phyloP scores from a whole-genome alignment of 176 grass and related monocot genomes.

The Triticum monococcum region DNA sequence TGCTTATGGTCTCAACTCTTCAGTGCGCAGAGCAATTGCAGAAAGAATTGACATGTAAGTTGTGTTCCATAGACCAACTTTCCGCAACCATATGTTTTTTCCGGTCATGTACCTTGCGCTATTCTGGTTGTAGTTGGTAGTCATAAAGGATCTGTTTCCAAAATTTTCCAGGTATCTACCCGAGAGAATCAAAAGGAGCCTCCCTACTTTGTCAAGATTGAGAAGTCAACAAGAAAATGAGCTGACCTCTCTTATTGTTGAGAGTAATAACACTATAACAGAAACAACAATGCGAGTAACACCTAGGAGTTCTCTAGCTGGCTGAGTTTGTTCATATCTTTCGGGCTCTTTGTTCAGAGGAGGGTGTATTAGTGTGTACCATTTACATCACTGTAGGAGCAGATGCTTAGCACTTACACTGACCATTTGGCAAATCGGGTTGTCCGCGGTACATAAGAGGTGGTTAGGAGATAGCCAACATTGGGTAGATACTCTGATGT shows the following conservation, averaged over 20 bases:
- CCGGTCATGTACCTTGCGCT: neutral
- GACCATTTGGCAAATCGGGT: neutral
- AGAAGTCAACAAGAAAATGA: constrained; percentile 77
- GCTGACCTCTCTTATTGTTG: constrained; percentile 67
- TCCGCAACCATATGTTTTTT: neutral
- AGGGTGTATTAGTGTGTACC: neutral
- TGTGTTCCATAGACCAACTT: neutral
- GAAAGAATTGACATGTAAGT: constrained; percentile 85
- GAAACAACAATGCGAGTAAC: neutral
- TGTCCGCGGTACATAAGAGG: constrained; percentile 5
- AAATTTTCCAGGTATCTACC: constrained; percentile 67
- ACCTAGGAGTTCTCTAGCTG: constrained; percentile 19
- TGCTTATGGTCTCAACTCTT: constrained; percentile 93
- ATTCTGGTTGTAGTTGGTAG: neutral
- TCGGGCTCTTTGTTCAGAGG: neutral
- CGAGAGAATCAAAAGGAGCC: constrained; percentile 57
- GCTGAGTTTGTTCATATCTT: neutral
- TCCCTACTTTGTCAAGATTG: constrained; percentile 54
- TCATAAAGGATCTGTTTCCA: constrained; percentile 8
- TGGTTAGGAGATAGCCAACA: constrained; percentile 17
- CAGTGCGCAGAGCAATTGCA: constrained; percentile 81
- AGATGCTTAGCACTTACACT: constrained; percentile 31
- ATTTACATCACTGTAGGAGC: constrained; percentile 16
- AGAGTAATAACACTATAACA: constrained; percentile 34
- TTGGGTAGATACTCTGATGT: neutral